phyloP scores from a whole-genome alignment of 1,139 yeast genomes.

The Candida sojae region DNA sequence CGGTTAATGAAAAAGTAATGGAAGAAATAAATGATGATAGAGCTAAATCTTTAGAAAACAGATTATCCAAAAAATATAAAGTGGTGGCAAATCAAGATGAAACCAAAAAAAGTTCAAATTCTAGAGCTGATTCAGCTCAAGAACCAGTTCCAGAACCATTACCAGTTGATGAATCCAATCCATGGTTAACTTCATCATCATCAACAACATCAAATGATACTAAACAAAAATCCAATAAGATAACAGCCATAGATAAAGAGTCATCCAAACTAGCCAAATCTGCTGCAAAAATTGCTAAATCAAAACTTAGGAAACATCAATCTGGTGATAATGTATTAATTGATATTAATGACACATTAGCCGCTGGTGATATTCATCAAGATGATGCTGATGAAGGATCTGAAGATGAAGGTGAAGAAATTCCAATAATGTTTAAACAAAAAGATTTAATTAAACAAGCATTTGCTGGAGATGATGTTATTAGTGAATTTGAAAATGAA shows the following conservation, averaged over 20 bases:
- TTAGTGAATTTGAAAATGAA: conserved; percentile 73
- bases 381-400: conserved; percentile 47
- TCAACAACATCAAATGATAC: conserved; percentile 17
- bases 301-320: conserved; percentile 43
- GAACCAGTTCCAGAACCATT: conserved; percentile 11
- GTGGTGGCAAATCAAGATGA: conserved; percentile 13
- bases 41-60: conserved; percentile 44
- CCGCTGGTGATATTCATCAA: conserved; percentile 27
- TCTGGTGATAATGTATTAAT: conserved; percentile 43
- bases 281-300: conserved; percentile 52
- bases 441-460: conserved; percentile 85
- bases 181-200: conserved; percentile 64
- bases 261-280: conserved; percentile 58
- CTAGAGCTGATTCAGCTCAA: not conserved
- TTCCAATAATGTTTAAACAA: conserved; percentile 63
- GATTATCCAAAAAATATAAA: conserved; percentile 31
- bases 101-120: not conserved
- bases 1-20: conserved; percentile 39
- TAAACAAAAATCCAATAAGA: conserved; percentile 53
- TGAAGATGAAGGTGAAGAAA: conserved; percentile 39
- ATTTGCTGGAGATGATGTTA: conserved; percentile 96
- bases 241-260: conserved; percentile 55
- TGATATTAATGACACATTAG: conserved; percentile 48
- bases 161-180: conserved; percentile 49
- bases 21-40: conserved; percentile 61